These are phyloP conservation scores for Rubia tinctorum DNA, from an alignment of 305 asterid species.

Conservation along the genomic window DNA sequence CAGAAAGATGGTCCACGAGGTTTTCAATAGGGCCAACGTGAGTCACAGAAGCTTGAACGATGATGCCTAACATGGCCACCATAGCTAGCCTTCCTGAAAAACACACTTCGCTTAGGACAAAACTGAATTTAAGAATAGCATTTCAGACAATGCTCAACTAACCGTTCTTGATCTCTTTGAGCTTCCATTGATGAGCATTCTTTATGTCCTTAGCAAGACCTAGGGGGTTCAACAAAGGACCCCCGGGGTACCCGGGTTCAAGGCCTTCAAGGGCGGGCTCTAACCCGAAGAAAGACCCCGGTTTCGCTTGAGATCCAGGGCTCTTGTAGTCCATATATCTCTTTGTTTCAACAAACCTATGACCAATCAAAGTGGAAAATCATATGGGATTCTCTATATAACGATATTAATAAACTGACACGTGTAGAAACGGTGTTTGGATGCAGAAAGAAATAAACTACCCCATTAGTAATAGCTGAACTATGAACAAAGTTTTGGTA, in stretches of 20 bases:
- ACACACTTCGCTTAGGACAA: background rate
- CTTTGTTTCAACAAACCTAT: slow-evolving; percentile 78
- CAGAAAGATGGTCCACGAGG: slow-evolving; percentile 72
- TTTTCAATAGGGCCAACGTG: slow-evolving; percentile 88
- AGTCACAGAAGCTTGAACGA: slow-evolving; percentile 84
- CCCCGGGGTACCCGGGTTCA: slow-evolving; percentile 83
- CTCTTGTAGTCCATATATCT: slow-evolving; percentile 75
- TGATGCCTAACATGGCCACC: slow-evolving; percentile 85
- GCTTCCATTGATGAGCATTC: slow-evolving; percentile 82
- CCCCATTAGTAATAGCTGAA: slow-evolving; percentile 80
- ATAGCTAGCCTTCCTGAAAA: slow-evolving; percentile 76
- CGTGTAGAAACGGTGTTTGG: background rate
- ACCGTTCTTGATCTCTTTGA: slow-evolving; percentile 93
- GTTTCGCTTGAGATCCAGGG: slow-evolving; percentile 83
- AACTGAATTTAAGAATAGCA: background rate
- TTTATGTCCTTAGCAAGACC: slow-evolving; percentile 84
- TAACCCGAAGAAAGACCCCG: slow-evolving; percentile 64
- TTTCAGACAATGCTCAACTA: background rate
- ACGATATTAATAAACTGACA: background rate
- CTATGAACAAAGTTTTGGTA: slow-evolving; percentile 38
- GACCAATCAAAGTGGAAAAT: background rate
- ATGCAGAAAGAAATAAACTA: slow-evolving; percentile 22
- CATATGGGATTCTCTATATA: background rate
- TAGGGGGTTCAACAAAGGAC: slow-evolving; percentile 83
- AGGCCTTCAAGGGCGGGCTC: slow-evolving; percentile 79